Conservation (phyloP, 2,329 filamentous ascomycete species). For the Cladophialophora yegresii region DNA sequence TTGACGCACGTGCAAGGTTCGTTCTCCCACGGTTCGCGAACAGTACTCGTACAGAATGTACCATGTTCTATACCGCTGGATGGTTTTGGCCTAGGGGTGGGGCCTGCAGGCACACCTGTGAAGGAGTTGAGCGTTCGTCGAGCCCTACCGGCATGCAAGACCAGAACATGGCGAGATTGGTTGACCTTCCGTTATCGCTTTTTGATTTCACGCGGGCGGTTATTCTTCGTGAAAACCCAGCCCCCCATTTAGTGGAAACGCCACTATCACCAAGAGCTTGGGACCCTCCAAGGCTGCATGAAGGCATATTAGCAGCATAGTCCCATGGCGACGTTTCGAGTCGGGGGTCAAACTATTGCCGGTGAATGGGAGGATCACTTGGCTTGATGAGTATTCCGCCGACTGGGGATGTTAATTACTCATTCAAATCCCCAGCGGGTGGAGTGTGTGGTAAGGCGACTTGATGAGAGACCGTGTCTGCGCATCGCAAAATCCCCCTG, state of each 20-base stretch:
- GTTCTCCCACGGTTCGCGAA: not conserved
- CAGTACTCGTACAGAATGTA: not conserved
- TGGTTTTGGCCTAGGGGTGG: not conserved
- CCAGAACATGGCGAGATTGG: not conserved
- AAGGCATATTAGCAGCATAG: not conserved
- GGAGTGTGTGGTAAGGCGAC: not conserved
- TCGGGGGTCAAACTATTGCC: not conserved
- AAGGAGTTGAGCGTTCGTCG: not conserved
- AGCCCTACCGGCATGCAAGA: not conserved
- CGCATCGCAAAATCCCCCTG: not conserved
- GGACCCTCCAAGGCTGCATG: not conserved
- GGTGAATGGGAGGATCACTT: not conserved
- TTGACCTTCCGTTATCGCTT: constrained; percentile 3
- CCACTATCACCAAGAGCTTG: not conserved
- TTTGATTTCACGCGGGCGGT: not conserved
- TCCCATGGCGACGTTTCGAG: not conserved
- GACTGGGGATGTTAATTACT: not conserved
- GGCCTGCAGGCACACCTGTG: constrained; percentile 1
- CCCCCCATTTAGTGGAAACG: not conserved
- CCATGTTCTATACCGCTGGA: not conserved
- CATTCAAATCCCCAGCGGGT: not conserved
- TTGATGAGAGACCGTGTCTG: not conserved
- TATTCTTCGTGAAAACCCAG: not conserved
- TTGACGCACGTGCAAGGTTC: not conserved
- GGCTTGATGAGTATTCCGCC: not conserved